These are phyloP conservation scores for Calonectria hawksworthii DNA, from an alignment of 2,329 filamentous ascomycete genomes.

Conservation along the genomic window DNA sequence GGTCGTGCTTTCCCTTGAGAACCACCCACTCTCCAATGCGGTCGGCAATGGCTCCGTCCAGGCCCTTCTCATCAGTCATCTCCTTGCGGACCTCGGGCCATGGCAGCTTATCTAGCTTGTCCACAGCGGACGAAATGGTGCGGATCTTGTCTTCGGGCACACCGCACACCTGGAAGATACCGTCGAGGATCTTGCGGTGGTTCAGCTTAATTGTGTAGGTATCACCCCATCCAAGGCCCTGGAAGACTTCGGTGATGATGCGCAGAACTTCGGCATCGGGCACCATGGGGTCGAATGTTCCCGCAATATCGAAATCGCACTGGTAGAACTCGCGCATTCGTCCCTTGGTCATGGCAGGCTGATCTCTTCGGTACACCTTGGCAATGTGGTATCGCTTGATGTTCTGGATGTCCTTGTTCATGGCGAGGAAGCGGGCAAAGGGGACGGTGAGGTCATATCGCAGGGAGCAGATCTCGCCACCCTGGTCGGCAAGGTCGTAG, in stretches of 20 bases:
- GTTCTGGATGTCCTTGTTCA: slow-evolving; percentile 85
- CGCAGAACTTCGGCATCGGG: slow-evolving; percentile 91
- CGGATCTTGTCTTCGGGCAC: slow-evolving; percentile 90
- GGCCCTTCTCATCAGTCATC: slow-evolving; percentile 93
- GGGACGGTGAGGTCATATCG: slow-evolving; percentile 92
- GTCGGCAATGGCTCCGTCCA: slow-evolving; percentile 83
- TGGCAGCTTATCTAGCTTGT: slow-evolving; percentile 94
- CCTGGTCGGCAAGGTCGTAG: slow-evolving; percentile 89
- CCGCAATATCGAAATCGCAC: slow-evolving; percentile 96
- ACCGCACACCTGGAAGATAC: slow-evolving; percentile 91
- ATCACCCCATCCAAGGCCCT: slow-evolving; percentile 80
- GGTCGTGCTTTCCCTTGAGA: slow-evolving; percentile 79
- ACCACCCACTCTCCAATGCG: slow-evolving; percentile 89
- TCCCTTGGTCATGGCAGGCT: slow-evolving; percentile 83
- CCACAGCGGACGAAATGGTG: slow-evolving; percentile 91
- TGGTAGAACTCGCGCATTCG: slow-evolving; percentile 98
- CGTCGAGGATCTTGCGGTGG: slow-evolving; percentile 94
- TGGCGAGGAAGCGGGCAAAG: slow-evolving; percentile 92
- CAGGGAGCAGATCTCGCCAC: slow-evolving; percentile 81
- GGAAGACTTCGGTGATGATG: slow-evolving; percentile 88
- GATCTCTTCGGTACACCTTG: slow-evolving; percentile 75
- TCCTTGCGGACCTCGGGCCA: slow-evolving; percentile 93
- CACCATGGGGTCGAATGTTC: slow-evolving; percentile 89
- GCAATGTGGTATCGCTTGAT: slow-evolving; percentile 97
- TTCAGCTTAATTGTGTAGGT: slow-evolving; percentile 93